A percentile compares a stretch with the other conserved stretches of the same genome.
These are phyloP conservation scores for Cordyceps tenuipes DNA, from an alignment of 2,329 filamentous ascomycete species.

Conservation along the genomic window DNA sequence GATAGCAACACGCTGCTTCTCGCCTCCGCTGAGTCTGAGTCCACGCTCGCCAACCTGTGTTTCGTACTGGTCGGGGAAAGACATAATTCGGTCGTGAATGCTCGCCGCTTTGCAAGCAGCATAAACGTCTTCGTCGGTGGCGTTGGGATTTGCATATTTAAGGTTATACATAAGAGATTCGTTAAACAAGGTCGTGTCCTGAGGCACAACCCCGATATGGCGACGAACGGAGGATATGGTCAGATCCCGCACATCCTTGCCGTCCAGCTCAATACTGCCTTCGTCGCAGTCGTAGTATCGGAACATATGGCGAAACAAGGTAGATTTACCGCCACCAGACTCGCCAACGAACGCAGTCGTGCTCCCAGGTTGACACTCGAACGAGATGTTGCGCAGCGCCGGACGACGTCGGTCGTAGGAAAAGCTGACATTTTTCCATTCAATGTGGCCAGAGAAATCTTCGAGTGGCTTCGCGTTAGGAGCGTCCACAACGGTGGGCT, in stretches of 20 bases:
- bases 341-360: slow-evolving; percentile 95
- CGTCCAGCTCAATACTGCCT: slow-evolving; percentile 78
- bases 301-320: slow-evolving; percentile 90
- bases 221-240: slow-evolving; percentile 89
- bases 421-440: slow-evolving; percentile 84
- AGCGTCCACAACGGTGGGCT: slow-evolving; percentile 79
- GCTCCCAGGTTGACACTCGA: slow-evolving; percentile 79
- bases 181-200: slow-evolving; percentile 93
- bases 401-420: slow-evolving; percentile 81
- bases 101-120: slow-evolving; percentile 77
- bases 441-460: slow-evolving; percentile 70
- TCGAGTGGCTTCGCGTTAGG: slow-evolving; percentile 54
- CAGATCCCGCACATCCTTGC: slow-evolving; percentile 71
- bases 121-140: slow-evolving; percentile 73
- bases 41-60: slow-evolving; percentile 90
- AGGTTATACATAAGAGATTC: slow-evolving; percentile 93
- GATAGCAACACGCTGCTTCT: slow-evolving; percentile 90
- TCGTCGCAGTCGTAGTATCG: slow-evolving; percentile 84
- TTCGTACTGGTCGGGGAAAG: slow-evolving; percentile 78
- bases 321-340: slow-evolving; percentile 94
- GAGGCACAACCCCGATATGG: slow-evolving; percentile 91
- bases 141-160: slow-evolving; percentile 75
- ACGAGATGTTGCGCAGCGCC: slow-evolving; percentile 74
- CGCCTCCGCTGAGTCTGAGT: slow-evolving; percentile 76
- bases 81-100: slow-evolving; percentile 86